Evolutionary conservation across 75 land plant species (phyloP).

Genomic region (Ceratopteris richardii): DNA sequence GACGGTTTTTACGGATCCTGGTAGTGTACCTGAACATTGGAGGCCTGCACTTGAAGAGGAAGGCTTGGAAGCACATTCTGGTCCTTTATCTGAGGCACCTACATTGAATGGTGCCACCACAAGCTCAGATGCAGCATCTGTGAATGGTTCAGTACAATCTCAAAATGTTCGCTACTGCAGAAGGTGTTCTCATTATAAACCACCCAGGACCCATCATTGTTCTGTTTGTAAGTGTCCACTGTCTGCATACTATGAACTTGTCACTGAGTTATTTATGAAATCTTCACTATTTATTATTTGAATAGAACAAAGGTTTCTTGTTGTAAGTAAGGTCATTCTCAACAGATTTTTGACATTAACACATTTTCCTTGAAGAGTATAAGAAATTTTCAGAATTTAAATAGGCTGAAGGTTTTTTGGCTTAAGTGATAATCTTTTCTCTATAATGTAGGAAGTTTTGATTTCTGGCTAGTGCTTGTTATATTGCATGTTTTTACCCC

Average conservation of each 20-base stretch:
- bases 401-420: too few species aligned
- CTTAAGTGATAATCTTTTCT: too few species aligned
- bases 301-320: too few species aligned
- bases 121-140: constrained; percentile 6
- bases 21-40: constrained; percentile 23
- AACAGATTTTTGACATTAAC: too few species aligned
- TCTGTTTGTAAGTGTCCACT: constrained; percentile 25
- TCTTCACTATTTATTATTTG: too few species aligned
- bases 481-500: too few species aligned
- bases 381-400: too few species aligned
- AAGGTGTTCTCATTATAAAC: constrained; percentile 26
- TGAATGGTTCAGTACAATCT: constrained; percentile 1
- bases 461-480: too few species aligned
- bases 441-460: too few species aligned
- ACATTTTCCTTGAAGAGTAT: too few species aligned
- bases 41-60: constrained; percentile 23
- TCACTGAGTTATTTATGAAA: background rate
- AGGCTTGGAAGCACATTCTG: constrained; percentile 19
- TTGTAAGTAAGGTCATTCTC: too few species aligned
- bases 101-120: background rate
- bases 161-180: constrained; percentile 19
- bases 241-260: background rate
- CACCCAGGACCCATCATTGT: constrained; percentile 34
- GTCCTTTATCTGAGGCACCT: constrained; percentile 11
- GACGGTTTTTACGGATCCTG: constrained; percentile 26